phyloP scores from a whole-genome alignment of 148 eudicot species.

The Vaccinium myrtillus region DNA sequence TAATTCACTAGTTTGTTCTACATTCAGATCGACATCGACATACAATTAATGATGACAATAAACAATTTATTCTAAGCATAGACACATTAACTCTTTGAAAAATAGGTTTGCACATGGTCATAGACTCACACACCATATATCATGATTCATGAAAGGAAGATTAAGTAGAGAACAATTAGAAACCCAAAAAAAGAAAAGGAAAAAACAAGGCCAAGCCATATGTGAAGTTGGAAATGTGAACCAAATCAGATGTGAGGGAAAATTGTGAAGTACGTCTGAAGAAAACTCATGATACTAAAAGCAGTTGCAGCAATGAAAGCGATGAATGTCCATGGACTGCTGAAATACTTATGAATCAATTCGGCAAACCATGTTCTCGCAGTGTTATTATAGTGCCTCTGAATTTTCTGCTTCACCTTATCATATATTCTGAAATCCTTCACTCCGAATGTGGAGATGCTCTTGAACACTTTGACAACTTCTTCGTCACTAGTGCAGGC shows the following conservation, averaged over 20 bases:
- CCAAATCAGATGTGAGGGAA: neutral
- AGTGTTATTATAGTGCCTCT: neutral
- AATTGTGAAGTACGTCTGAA: neutral
- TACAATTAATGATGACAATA: neutral
- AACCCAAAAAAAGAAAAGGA: no score
- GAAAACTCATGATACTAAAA: neutral
- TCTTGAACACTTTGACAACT: neutral
- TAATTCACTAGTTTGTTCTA: neutral
- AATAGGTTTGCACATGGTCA: neutral
- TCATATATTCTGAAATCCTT: neutral
- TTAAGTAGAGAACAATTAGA: neutral
- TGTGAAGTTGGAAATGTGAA: neutral
- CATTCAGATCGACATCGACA: neutral
- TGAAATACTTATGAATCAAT: constrained; percentile 4
- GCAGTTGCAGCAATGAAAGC: neutral
- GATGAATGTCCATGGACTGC: neutral
- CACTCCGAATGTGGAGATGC: neutral
- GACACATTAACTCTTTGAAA: neutral
- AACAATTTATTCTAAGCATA: neutral
- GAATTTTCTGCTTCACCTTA: neutral
- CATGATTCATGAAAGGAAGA: neutral
- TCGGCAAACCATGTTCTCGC: neutral
- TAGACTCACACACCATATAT: neutral
- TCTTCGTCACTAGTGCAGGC: neutral
- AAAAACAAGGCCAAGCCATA: no score